Evolutionary conservation across 805 yeast genomes (phyloP), one percentile per base, ranked within the genome.

Genomic region (Nakazawaea peltata): DNA sequence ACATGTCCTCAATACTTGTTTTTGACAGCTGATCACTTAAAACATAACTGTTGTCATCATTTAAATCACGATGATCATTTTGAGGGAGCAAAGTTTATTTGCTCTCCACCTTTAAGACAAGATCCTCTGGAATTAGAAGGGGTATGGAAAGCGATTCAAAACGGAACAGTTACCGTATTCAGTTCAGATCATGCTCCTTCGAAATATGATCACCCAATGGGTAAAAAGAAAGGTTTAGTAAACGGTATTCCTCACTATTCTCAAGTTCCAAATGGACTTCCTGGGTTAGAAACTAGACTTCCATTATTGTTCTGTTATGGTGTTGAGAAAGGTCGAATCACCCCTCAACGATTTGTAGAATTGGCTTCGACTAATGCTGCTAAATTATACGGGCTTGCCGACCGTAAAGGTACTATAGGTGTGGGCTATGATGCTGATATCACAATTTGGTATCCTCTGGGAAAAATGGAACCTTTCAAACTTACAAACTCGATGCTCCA

Each of bases 1-100:
- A 67, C 74, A 1, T 68, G 74, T 41, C 73, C 74, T 9, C 74
- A 68, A 49, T 68, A 68, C 41, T 47, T 67, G 19, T 61, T 65
- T 36, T 44, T 68, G 18, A 63, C 69, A 3, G 58, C 64, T 22
- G 67, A 62, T 26, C 51, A 49, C 16, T 43, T 63, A 35, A 54
- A 55, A 35, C 40, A 41, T 30, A 48, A 49, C 3, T 43, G 45
- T 23, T 42, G 47, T 23, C 47, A 48, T 24, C 47, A 52, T 34
- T 45, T 48, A 9, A 49, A 54, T 36, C 32, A 40, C 13, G 44
- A 51, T 24, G 69, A 64, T 34, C 36, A 45, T 10, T 68, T 65
- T 42, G 63, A 59, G 40, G 74, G 73, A 6, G 72, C 74, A 10
- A 68, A 68, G 47, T 64, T 61, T 42, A 58, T 68, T 16, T 68